Conservation (phyloP, 2,329 filamentous ascomycete species). For the Penicillium occitanis region DNA sequence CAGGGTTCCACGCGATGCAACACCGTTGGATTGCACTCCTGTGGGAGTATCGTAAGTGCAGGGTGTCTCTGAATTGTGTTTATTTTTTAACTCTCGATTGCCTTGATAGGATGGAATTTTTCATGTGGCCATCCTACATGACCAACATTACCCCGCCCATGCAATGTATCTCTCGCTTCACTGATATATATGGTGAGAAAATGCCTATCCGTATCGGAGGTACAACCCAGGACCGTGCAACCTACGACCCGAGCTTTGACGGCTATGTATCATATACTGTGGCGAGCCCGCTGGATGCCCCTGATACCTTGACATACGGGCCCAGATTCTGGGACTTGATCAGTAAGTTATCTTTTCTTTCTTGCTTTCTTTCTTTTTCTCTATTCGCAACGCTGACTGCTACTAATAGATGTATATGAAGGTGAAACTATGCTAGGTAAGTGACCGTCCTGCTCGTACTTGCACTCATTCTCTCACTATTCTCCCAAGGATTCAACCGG, state of each 20-base stretch:
- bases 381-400: not conserved
- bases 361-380: not conserved
- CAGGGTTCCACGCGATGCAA: not conserved
- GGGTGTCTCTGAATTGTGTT: not conserved
- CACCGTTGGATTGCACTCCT: conserved; percentile 8
- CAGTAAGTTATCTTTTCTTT: not conserved
- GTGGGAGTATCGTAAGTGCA: conserved; percentile 3
- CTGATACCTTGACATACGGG: conserved; percentile 3
- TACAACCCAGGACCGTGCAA: conserved; percentile 3
- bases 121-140: conserved; percentile 12
- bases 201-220: conserved; percentile 7
- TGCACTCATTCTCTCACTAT: not conserved
- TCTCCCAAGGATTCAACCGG: conserved; percentile 2
- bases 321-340: conserved; percentile 7
- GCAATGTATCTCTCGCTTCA: conserved; percentile 8
- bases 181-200: conserved; percentile 1
- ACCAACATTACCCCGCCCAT: conserved; percentile 9
- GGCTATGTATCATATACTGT: conserved; percentile 9
- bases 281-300: conserved; percentile 3
- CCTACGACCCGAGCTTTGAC: conserved; percentile 8
- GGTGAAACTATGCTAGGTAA: conserved; percentile 4
- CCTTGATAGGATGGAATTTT: conserved; percentile 1
- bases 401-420: not conserved
- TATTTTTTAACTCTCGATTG: not conserved
- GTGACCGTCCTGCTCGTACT: not conserved